These are phyloP conservation scores for Pyrrhoderma noxium DNA, from an alignment of 1,284 basidiomycete genomes.

Conservation along the genomic window DNA sequence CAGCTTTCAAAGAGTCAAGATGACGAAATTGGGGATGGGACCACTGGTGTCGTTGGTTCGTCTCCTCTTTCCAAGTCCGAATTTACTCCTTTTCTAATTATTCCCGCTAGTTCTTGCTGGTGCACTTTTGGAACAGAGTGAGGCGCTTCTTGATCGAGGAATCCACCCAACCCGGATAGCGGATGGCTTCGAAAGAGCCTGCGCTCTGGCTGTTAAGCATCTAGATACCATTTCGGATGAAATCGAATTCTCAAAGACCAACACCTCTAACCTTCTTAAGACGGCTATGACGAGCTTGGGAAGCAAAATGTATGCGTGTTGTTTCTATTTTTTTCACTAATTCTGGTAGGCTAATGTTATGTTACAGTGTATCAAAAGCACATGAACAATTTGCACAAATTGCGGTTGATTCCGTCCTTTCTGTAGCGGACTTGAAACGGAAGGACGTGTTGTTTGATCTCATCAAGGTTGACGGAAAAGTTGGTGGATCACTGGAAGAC, in stretches of 20 bases:
- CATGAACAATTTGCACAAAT: slow-evolving; percentile 94
- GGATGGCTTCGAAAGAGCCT: slow-evolving; percentile 21
- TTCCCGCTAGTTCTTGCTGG: slow-evolving; percentile 78
- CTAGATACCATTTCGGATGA: slow-evolving; percentile 91
- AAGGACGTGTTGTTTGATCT: slow-evolving; percentile 97
- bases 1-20: slow-evolving; percentile 97
- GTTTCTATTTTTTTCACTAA: neutral
- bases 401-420: slow-evolving; percentile 93
- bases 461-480: slow-evolving; percentile 99
- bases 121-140: slow-evolving; percentile 87
- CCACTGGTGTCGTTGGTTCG: slow-evolving; percentile 96
- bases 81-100: neutral
- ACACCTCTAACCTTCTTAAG: slow-evolving; percentile 86
- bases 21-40: slow-evolving; percentile 99
- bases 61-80: slow-evolving; percentile 19
- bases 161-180: slow-evolving; percentile 70
- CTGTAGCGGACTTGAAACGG: slow-evolving; percentile 91
- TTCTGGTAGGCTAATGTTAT: slow-evolving; percentile 11
- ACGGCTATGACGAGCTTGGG: slow-evolving; percentile 95
- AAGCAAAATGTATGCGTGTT: slow-evolving; percentile 77
- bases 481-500: slow-evolving; percentile 94
- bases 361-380: slow-evolving; percentile 86
- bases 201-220: slow-evolving; percentile 52
- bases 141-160: slow-evolving; percentile 89
- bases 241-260: slow-evolving; percentile 76